Conservation (phyloP, 1,284 basidiomycete species). For the Heimioporus punctisporus region DNA sequence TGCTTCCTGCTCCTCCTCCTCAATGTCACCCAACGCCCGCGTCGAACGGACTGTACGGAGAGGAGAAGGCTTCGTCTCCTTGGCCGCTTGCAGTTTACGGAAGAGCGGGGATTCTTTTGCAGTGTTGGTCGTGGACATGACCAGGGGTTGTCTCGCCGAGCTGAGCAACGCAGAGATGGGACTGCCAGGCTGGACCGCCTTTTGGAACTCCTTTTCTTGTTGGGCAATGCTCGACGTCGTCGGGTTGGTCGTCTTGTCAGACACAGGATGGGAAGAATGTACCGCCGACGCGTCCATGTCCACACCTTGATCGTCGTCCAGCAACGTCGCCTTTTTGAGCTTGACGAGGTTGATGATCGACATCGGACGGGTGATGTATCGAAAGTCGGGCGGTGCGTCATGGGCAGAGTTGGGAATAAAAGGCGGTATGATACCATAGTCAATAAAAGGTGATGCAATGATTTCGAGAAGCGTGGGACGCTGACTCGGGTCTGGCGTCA, state of each 20-base stretch:
- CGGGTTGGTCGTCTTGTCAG: conserved; percentile 37
- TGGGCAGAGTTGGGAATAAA: conserved; percentile 83
- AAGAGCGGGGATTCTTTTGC: conserved; percentile 56
- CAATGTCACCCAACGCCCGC: conserved; percentile 48
- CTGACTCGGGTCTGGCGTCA: conserved; percentile 80
- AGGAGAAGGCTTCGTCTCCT: conserved; percentile 39
- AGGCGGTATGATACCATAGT: conserved; percentile 77
- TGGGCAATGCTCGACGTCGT: conserved; percentile 71
- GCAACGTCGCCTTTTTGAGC: conserved; percentile 57
- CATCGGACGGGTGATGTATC: conserved; percentile 60
- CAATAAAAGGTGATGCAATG: conserved; percentile 87
- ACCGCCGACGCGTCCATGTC: conserved; percentile 41
- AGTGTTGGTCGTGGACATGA: conserved; percentile 59
- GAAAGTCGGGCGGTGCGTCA: conserved; percentile 76
- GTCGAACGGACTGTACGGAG: conserved; percentile 36
- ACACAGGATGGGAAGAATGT: conserved; percentile 15
- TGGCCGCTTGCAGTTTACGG: conserved; percentile 54
- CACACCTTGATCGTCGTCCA: conserved; percentile 61
- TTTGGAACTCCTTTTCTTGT: conserved; percentile 96
- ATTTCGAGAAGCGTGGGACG: conserved; percentile 89
- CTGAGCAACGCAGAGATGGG: conserved; percentile 93
- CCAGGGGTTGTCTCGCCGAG: conserved; percentile 86
- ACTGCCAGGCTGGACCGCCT: conserved; percentile 93
- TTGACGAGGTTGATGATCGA: conserved; percentile 75
- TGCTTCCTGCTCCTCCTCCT: conserved; percentile 46